phyloP scores from a whole-genome alignment of 371 early-diverging fungal species.

The Coemansia sp. region DNA sequence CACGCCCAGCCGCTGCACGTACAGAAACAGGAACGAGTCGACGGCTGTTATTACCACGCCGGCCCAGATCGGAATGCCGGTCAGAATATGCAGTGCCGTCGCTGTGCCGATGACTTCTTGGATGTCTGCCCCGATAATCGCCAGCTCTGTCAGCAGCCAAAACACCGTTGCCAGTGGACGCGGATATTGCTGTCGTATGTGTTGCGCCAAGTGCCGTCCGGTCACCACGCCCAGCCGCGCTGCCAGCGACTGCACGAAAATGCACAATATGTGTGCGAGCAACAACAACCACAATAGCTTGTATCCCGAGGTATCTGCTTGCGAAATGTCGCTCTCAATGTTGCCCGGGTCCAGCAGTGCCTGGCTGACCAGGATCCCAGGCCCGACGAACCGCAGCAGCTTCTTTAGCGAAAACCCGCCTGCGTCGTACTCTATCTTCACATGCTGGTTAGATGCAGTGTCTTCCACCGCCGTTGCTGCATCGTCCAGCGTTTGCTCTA shows the following conservation, averaged over 20 bases:
- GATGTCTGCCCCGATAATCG: slow-evolving; percentile 76
- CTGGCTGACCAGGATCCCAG: slow-evolving; percentile 59
- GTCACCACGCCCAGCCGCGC: slow-evolving; percentile 73
- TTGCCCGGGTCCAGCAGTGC: slow-evolving; percentile 77
- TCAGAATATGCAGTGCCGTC: slow-evolving; percentile 67
- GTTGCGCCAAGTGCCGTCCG: slow-evolving; percentile 66
- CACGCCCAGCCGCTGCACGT: slow-evolving; percentile 64
- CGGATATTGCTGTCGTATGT: slow-evolving; percentile 52
- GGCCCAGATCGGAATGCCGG: slow-evolving; percentile 59
- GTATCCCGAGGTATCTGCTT: slow-evolving; percentile 66
- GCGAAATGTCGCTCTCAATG: slow-evolving; percentile 69
- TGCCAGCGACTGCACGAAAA: slow-evolving; percentile 64
- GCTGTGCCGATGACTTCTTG: slow-evolving; percentile 78
- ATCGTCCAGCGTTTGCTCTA: slow-evolving; percentile 23
- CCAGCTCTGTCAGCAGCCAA: slow-evolving; percentile 67
- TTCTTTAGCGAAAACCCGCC: slow-evolving; percentile 44
- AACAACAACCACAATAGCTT: slow-evolving; percentile 66
- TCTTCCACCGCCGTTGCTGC: slow-evolving; percentile 37
- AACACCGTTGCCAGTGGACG: slow-evolving; percentile 52
- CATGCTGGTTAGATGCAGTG: slow-evolving; percentile 25
- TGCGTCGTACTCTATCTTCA: slow-evolving; percentile 36
- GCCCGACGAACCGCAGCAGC: slow-evolving; percentile 48
- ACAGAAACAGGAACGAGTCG: slow-evolving; percentile 68
- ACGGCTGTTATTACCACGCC: slow-evolving; percentile 70
- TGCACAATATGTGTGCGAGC: slow-evolving; percentile 62